These are phyloP conservation scores for Zymoseptoria crescenta DNA, from an alignment of 2,329 filamentous ascomycete genomes.

Conservation along the genomic window DNA sequence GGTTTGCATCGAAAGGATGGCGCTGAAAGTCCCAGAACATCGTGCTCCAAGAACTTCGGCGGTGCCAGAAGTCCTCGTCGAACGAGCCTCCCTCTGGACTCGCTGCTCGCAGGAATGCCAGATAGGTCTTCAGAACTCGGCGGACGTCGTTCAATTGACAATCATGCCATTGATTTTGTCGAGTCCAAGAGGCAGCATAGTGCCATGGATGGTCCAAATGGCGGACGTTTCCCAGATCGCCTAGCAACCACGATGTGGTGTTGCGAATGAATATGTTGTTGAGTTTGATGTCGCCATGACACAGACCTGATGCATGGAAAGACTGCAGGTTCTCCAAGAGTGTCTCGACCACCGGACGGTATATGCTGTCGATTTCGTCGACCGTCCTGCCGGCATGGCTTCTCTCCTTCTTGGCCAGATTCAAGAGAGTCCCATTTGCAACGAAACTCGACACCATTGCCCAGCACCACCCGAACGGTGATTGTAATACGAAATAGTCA, in stretches of 20 bases:
- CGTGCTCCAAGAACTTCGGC: conserved; percentile 16
- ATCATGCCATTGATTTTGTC: conserved; percentile 14
- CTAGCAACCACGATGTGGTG: conserved; percentile 25
- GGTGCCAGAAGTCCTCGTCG: conserved; percentile 21
- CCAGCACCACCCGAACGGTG: conserved; percentile 7
- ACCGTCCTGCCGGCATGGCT: not conserved
- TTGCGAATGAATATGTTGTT: conserved; percentile 28
- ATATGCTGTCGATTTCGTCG: conserved; percentile 20
- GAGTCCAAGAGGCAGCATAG: conserved; percentile 7
- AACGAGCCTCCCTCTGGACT: conserved; percentile 11
- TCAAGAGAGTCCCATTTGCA: conserved; percentile 7
- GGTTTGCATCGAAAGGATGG: not conserved
- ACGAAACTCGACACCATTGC: conserved; percentile 12
- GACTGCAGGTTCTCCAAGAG: conserved; percentile 21
- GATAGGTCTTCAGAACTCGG: conserved; percentile 27
- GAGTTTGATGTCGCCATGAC: conserved; percentile 34
- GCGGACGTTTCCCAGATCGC: conserved; percentile 31
- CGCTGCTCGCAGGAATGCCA: conserved; percentile 13
- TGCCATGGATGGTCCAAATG: conserved; percentile 24
- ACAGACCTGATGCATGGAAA: conserved; percentile 28
- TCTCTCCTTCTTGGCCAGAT: conserved; percentile 8
- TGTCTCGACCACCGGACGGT: conserved; percentile 25
- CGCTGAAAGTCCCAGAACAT: conserved; percentile 25
- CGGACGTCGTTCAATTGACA: conserved; percentile 26
- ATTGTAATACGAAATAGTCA: conserved; percentile 15